Base-by-base conservation (phyloP, 2,329 filamentous ascomycete species). In the Ophiocordyceps unilateralis region DNA sequence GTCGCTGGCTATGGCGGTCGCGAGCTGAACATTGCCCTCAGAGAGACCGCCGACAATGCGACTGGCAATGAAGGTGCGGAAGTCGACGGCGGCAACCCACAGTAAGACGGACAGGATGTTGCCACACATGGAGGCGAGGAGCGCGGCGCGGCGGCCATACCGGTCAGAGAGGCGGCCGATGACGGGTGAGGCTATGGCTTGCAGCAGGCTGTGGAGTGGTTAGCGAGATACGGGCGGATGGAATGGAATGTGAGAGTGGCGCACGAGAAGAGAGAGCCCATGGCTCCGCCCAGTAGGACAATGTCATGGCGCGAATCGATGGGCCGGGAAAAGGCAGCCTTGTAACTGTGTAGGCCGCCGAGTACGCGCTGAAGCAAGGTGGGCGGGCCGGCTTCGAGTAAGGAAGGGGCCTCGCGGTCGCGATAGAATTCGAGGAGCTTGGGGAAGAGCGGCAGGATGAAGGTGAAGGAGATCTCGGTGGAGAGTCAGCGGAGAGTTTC, bases 301-400 rank as follows among this genome's bases (percentile, higher is more conserved):
- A 96, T 94, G 58, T 98, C 91, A 68, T 98, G 94, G 66, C 86
- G 80, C 45, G 88, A 88, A 57, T 94, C 89, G 61, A 98, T 96
- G 39, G 89, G 88, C 44, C 81, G 80, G 38, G 85, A 79, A 57
- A 98, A 98, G 45, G 84, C 76, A 50, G 88, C 81, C 64, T 98
- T 98, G 74, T 98, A 98, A 39, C 83, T 72, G 58, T 98, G 95
- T 42, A 98, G 74, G 51, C 83, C 88, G 52, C 72, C 69, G 48
- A 98, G 74, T 44, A 96, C 77, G 47, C 74, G 75, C 48, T 86
- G 80, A 21, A 98, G 78, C 26, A 93, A 64, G 1, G 84, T 87
- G 45, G 66, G 61, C 3, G 72, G 65, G 30, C 65, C 63, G 43
- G 65, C 65, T 41, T 59, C 53, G 37, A 64, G 54, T 43, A 62